A percentile compares a stretch with the other conserved stretches of the same genome.
These are phyloP conservation scores for Alternaria ventricosa DNA, from an alignment of 2,329 filamentous ascomycete genomes.

Conservation along the genomic window DNA sequence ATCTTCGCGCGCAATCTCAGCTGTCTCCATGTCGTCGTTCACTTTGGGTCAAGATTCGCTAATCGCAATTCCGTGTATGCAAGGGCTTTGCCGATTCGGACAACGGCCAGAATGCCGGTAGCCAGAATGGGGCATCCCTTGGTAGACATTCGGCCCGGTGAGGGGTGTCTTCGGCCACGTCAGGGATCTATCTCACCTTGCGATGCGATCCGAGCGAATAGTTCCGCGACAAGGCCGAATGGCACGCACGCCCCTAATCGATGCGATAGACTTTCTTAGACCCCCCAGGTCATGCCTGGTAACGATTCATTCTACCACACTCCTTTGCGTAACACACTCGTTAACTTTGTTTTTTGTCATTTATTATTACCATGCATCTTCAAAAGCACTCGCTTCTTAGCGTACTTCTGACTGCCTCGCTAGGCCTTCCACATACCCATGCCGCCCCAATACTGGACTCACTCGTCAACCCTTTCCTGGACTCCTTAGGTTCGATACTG, in stretches of 20 bases:
- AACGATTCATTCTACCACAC: not conserved
- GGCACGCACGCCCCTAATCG: not conserved
- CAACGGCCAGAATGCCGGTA: not conserved
- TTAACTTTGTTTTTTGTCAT: not conserved
- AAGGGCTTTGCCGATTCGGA: not conserved
- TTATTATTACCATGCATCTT: not conserved
- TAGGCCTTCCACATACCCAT: not conserved
- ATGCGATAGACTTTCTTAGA: not conserved
- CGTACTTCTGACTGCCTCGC: not conserved
- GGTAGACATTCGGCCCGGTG: not conserved
- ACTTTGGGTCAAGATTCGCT: not conserved
- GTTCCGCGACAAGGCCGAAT: not conserved
- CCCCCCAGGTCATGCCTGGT: not conserved
- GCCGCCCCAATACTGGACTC: not conserved
- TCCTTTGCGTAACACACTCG: not conserved
- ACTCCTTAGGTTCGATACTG: not conserved
- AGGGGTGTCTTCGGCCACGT: not conserved
- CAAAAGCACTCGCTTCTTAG: not conserved
- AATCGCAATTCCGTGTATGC: not conserved
- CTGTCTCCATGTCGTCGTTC: not conserved
- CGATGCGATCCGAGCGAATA: not conserved
- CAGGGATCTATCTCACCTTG: not conserved
- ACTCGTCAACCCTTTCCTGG: not conserved
- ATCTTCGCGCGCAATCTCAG: not conserved
- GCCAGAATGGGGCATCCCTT: not conserved